phyloP scores from a whole-genome alignment of 306 rosid species.

The apple (Malus domestica) region DNA sequence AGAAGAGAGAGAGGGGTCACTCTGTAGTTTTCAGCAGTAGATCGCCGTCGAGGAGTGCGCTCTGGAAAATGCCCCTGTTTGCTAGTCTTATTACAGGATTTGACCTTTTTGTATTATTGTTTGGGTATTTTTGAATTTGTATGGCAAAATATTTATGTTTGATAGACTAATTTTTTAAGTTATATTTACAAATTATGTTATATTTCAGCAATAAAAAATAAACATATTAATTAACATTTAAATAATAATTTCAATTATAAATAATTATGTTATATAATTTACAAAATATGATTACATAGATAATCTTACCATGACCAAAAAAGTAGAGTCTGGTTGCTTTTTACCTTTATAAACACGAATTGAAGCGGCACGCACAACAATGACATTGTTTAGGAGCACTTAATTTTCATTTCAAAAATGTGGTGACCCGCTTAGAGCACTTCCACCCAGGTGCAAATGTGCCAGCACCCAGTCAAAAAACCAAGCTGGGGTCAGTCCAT shows the following conservation, averaged over 20 bases:
- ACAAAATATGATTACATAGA: no score
- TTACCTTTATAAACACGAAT: neutral
- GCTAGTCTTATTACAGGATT: conserved; percentile 3
- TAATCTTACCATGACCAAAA: no score
- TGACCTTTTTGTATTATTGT: neutral
- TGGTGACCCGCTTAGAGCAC: neutral
- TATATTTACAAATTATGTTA: no score
- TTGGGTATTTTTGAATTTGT: neutral
- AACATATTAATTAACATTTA: no score
- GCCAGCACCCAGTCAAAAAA: no score
- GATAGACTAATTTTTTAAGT: no score
- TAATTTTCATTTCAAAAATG: neutral
- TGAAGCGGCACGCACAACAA: conserved; percentile 10
- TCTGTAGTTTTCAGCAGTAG: conserved; percentile 12
- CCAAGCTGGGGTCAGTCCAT: no score
- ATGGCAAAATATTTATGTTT: neutral
- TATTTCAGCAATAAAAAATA: no score
- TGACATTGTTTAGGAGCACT: neutral
- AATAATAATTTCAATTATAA: no score
- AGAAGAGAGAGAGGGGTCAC: neutral
- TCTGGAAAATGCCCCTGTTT: neutral
- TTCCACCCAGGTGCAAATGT: no score
- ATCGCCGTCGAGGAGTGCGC: conserved; percentile 19
- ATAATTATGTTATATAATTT: no score
- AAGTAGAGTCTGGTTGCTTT: no score